Conservation (phyloP, 768 basidiomycete species). For the Suillus tomentosus region DNA sequence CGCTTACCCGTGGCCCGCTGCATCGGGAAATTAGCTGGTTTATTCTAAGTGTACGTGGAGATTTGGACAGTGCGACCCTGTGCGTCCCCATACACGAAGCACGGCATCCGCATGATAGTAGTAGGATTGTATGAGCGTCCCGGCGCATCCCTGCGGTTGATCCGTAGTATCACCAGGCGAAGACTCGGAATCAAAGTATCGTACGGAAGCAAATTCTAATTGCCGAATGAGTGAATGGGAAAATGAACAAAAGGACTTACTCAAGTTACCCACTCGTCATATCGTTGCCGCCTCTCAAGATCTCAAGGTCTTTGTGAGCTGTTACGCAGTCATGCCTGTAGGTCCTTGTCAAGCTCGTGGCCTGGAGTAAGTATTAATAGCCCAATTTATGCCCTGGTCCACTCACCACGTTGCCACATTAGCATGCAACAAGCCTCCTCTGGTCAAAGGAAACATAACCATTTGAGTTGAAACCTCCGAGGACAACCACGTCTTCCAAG, state of each 20-base stretch:
- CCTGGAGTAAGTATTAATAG: neutral
- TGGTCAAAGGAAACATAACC: slow-evolving; percentile 52
- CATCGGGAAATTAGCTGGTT: neutral
- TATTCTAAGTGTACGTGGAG: slow-evolving; percentile 1
- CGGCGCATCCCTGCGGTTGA: neutral
- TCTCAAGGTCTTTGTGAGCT: neutral
- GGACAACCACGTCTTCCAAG: slow-evolving; percentile 64
- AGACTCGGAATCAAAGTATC: neutral
- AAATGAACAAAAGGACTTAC: neutral
- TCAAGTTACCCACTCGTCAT: neutral
- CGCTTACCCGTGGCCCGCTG: too few species aligned
- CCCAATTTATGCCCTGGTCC: neutral
- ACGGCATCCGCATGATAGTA: too few species aligned
- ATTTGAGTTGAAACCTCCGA: slow-evolving; percentile 55
- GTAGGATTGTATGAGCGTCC: neutral
- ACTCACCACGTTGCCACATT: neutral
- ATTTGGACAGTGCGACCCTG: too few species aligned
- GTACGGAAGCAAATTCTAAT: neutral
- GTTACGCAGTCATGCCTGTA: slow-evolving; percentile 46
- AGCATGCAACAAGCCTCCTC: slow-evolving; percentile 57
- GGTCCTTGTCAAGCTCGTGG: neutral
- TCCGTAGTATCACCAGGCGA: neutral
- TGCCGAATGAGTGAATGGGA: neutral
- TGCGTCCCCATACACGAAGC: too few species aligned
- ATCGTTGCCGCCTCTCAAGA: neutral